Conservation (phyloP, 2,329 filamentous ascomycete species). For the Torrubiella hemipterigena region DNA sequence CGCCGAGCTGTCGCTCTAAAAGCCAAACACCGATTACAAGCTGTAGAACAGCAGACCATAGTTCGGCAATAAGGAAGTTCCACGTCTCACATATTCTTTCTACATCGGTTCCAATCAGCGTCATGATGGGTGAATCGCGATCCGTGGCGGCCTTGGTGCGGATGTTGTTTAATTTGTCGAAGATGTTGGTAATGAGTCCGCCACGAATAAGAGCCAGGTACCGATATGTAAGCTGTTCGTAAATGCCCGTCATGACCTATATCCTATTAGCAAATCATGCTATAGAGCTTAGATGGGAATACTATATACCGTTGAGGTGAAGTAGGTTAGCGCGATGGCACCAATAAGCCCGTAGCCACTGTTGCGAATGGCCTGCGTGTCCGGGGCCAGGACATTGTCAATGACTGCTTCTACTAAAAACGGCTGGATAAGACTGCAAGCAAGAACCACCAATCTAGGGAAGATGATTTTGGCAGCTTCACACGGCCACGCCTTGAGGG, state of each 20-base stretch:
- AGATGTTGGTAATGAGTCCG: slow-evolving; percentile 4
- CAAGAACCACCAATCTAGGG: slow-evolving; percentile 2
- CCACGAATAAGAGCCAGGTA: slow-evolving; percentile 4
- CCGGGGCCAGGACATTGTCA: slow-evolving; percentile 1
- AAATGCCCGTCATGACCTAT: slow-evolving; percentile 4
- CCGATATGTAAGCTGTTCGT: slow-evolving; percentile 4
- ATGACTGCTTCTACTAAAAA: slow-evolving; percentile 3
- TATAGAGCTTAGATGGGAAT: not conserved
- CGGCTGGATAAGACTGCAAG: slow-evolving; percentile 1
- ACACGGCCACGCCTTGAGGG: slow-evolving; percentile 3
- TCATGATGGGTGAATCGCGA: slow-evolving; percentile 2
- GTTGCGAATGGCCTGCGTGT: slow-evolving; percentile 2
- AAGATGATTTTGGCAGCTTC: slow-evolving; percentile 1
- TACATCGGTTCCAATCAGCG: slow-evolving; percentile 5
- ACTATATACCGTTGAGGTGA: slow-evolving; percentile 1
- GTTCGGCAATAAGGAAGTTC: slow-evolving; percentile 2
- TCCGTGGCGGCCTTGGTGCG: not conserved
- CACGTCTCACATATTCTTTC: slow-evolving; percentile 5
- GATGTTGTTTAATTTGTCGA: slow-evolving; percentile 1
- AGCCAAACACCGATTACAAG: slow-evolving; percentile 6
- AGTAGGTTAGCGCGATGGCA: slow-evolving; percentile 2
- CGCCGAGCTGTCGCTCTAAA: slow-evolving; percentile 6
- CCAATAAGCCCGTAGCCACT: slow-evolving; percentile 4
- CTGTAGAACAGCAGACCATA: slow-evolving; percentile 4
- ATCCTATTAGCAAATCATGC: not conserved